phyloP scores from a whole-genome alignment of 371 early-diverging fungal species.

The Mortierella sp. region DNA sequence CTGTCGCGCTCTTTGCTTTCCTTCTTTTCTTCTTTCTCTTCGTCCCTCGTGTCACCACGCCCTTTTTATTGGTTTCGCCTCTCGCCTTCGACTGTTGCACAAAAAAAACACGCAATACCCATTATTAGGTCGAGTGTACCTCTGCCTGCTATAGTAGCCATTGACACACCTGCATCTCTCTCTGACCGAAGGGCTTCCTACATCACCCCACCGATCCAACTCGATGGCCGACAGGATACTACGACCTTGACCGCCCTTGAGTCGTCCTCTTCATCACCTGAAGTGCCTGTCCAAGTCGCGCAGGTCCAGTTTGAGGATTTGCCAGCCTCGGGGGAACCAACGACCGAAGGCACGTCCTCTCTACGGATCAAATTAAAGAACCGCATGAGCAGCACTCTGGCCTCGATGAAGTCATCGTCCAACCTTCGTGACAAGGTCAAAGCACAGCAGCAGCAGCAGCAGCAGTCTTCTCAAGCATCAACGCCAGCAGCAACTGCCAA shows the following conservation, averaged over 20 bases:
- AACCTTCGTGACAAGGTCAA: conserved; percentile 38
- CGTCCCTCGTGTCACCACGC: background rate
- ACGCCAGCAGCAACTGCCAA: background rate
- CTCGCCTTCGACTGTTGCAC: conserved; percentile 10
- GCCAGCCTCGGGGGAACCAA: background rate
- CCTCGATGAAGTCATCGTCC: conserved; percentile 46
- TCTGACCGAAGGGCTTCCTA: conserved; percentile 26
- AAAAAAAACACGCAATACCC: conserved; percentile 3
- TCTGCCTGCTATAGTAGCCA: conserved; percentile 12
- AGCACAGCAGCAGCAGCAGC: conserved; percentile 6
- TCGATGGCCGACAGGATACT: conserved; percentile 1
- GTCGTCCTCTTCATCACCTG: background rate
- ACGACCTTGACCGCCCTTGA: background rate
- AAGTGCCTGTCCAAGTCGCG: background rate
- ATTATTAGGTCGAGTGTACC: conserved; percentile 37
- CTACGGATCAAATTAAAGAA: conserved; percentile 43
- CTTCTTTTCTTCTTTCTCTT: background rate
- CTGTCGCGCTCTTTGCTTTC: background rate
- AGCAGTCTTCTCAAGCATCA: background rate
- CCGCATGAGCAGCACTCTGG: conserved; percentile 39
- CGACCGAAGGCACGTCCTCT: conserved; percentile 14
- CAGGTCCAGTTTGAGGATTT: background rate
- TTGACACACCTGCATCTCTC: conserved; percentile 1
- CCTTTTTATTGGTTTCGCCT: background rate
- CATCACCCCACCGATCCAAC: conserved; percentile 33